Evolutionary conservation across 208 protist genomes (phyloP).

Genomic region (Acanthamoeba lenticulata): DNA sequence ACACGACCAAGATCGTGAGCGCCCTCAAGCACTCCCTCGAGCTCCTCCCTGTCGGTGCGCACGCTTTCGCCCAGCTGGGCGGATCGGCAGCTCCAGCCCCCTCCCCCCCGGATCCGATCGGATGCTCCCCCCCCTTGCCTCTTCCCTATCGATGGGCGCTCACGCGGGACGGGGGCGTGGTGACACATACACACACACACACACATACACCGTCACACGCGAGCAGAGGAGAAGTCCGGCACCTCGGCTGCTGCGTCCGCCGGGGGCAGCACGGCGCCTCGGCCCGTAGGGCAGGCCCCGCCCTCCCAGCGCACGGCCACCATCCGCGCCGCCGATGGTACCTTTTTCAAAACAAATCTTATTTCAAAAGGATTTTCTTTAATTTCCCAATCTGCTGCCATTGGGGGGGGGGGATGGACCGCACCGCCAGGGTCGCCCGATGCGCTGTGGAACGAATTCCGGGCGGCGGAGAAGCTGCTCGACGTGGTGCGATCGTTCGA

Average conservation of each 20-base stretch:
- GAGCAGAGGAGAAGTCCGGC: background rate
- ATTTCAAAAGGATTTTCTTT: background rate
- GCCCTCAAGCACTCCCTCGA: background rate
- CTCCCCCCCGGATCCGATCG: no score
- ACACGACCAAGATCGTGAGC: background rate
- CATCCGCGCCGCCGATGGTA: background rate
- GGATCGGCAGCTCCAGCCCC: no score
- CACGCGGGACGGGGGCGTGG: no score
- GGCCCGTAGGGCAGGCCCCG: background rate
- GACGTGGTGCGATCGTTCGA: constrained; percentile 40
- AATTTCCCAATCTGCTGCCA: no score
- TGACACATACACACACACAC: no score
- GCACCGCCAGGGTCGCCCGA: background rate
- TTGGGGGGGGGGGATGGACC: no score
- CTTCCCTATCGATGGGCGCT: no score
- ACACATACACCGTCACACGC: no score
- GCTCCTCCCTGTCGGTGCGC: background rate
- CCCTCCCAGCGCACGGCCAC: background rate
- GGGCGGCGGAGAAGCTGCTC: background rate
- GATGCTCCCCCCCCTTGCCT: no score
- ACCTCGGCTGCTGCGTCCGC: background rate
- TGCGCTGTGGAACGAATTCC: constrained; percentile 40
- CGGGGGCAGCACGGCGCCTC: background rate
- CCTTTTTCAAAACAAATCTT: background rate
- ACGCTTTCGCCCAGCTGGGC: no score